These are phyloP conservation scores for Neonectria magnoliae DNA, from an alignment of 2,329 filamentous ascomycete genomes.

Conservation along the genomic window DNA sequence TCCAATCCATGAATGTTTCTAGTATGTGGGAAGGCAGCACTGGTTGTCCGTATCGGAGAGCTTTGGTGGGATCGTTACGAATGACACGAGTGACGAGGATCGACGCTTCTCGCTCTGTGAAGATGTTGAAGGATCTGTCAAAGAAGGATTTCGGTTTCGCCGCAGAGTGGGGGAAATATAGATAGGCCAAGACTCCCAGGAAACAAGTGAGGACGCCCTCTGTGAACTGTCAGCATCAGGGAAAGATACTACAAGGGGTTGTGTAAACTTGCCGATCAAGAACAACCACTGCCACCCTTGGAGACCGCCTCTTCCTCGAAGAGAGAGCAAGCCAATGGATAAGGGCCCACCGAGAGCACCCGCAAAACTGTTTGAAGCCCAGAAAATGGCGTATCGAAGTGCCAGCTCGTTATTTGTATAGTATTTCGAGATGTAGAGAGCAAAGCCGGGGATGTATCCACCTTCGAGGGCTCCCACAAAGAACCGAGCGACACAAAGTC, in stretches of 20 bases:
- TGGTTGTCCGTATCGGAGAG: slow-evolving; percentile 35
- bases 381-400: slow-evolving; percentile 43
- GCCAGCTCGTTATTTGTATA: slow-evolving; percentile 46
- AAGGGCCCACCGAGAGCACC: slow-evolving; percentile 42
- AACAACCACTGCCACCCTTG: slow-evolving; percentile 47
- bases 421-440: slow-evolving; percentile 44
- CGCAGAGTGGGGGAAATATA: slow-evolving; percentile 43
- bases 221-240: slow-evolving; percentile 1
- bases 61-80: slow-evolving; percentile 44
- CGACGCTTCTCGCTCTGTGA: slow-evolving; percentile 38
- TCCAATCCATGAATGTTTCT: slow-evolving; percentile 43
- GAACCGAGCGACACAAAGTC: slow-evolving; percentile 42
- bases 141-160: slow-evolving; percentile 41
- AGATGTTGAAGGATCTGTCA: slow-evolving; percentile 37
- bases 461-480: slow-evolving; percentile 45
- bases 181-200: slow-evolving; percentile 37
- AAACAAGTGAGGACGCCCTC: slow-evolving; percentile 43
- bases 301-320: slow-evolving; percentile 37
- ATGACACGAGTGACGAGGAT: slow-evolving; percentile 44
- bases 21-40: slow-evolving; percentile 38
- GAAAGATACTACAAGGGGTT: too few relatives aligned
- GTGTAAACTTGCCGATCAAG: slow-evolving; percentile 36
- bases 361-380: slow-evolving; percentile 44
- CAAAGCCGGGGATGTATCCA: slow-evolving; percentile 46
- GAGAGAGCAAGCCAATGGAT: slow-evolving; percentile 41